phyloP scores from a whole-genome alignment of 2,329 filamentous ascomycete genomes.

The Dissoconium aciculare region DNA sequence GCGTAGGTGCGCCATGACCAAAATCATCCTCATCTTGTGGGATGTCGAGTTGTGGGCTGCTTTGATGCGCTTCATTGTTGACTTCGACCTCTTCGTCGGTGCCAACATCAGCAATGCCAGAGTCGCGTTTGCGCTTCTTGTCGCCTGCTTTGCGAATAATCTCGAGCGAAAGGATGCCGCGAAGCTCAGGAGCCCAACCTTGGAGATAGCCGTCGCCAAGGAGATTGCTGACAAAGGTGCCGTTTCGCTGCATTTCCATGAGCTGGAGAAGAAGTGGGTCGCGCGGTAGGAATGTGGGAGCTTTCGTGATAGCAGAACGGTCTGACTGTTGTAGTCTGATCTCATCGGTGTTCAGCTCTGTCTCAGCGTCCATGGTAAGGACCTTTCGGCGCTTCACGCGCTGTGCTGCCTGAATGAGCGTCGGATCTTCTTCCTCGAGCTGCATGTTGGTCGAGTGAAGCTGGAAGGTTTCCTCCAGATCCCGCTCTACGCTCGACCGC shows the following conservation, averaged over 20 bases:
- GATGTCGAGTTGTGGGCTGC: constrained; percentile 18
- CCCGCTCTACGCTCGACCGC: constrained; percentile 28
- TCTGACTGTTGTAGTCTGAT: constrained; percentile 80
- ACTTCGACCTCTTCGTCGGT: constrained; percentile 28
- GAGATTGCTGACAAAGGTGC: constrained; percentile 76
- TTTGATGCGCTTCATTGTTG: constrained; percentile 7
- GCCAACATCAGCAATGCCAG: constrained; percentile 61
- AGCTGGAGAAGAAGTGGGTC: constrained; percentile 77
- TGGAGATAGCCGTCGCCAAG: constrained; percentile 60
- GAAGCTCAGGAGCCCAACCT: constrained; percentile 82
- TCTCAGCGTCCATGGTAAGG: constrained; percentile 66
- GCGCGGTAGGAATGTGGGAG: constrained; percentile 67
- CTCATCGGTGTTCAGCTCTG: constrained; percentile 57
- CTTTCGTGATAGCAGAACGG: constrained; percentile 71
- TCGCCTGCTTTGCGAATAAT: constrained; percentile 62
- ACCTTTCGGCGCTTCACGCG: constrained; percentile 68
- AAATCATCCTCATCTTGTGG: constrained; percentile 21
- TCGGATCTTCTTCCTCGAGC: constrained; percentile 30
- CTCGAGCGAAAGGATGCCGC: constrained; percentile 80
- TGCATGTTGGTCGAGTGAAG: constrained; percentile 20
- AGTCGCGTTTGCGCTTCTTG: constrained; percentile 86
- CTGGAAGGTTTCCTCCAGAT: constrained; percentile 40
- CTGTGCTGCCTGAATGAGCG: constrained; percentile 48
- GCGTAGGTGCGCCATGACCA: constrained; percentile 11
- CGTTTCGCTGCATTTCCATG: constrained; percentile 81